Conservation (phyloP, 768 basidiomycete species). For the Suillus variegatus region DNA sequence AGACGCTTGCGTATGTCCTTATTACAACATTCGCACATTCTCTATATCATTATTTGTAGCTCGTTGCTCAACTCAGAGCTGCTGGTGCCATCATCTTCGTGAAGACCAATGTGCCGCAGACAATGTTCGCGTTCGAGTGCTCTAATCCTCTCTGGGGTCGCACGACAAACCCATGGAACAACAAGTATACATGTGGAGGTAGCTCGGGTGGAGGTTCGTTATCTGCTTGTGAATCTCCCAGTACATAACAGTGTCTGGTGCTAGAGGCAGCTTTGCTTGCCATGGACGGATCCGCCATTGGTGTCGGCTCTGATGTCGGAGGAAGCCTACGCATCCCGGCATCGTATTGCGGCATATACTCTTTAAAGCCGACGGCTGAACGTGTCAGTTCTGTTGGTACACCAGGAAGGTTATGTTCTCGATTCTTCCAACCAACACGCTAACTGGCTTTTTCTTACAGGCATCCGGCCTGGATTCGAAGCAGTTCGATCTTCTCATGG, state of each 20-base stretch:
- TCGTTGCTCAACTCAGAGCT: constrained; percentile 54
- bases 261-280: constrained; percentile 74
- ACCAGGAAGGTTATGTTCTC: constrained; percentile 34
- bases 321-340: constrained; percentile 83
- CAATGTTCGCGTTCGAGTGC: constrained; percentile 83
- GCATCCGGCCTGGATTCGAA: constrained; percentile 67
- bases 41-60: constrained; percentile 36
- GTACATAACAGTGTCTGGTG: constrained; percentile 7
- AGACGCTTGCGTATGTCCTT: constrained; percentile 61
- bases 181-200: constrained; percentile 66
- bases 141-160: constrained; percentile 61
- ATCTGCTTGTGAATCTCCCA: not conserved
- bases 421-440: not conserved
- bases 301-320: constrained; percentile 83
- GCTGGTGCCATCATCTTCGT: constrained; percentile 85
- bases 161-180: constrained; percentile 59
- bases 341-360: constrained; percentile 76
- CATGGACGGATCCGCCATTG: constrained; percentile 75
- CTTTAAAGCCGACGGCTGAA: constrained; percentile 67
- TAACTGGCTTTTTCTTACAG: constrained; percentile 33
- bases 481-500: constrained; percentile 57
- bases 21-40: not conserved
- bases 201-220: constrained; percentile 68
- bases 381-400: constrained; percentile 55
- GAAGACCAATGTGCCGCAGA: constrained; percentile 94